Evolutionary conservation across 768 basidiomycete species (phyloP).

Genomic region (Suillus variegatus): DNA sequence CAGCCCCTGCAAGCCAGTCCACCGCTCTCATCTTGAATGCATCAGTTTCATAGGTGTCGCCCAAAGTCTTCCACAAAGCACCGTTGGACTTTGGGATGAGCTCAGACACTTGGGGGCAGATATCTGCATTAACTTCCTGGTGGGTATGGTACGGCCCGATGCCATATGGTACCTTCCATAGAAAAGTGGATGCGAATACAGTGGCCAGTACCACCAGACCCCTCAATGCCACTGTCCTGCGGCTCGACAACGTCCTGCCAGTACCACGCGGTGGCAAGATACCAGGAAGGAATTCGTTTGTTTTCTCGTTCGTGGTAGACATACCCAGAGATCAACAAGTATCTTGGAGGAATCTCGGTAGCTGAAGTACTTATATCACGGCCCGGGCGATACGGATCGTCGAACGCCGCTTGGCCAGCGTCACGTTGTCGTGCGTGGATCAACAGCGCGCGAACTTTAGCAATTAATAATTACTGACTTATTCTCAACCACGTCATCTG

Average conservation of each 20-base stretch:
- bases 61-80: constrained; percentile 34
- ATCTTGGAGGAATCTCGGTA: background rate
- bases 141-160: background rate
- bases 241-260: constrained; percentile 11
- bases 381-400: background rate
- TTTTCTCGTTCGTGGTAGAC: constrained; percentile 16
- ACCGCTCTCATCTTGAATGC: constrained; percentile 36
- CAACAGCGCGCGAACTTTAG: background rate
- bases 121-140: constrained; percentile 7
- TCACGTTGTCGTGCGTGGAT: background rate
- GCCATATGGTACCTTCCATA: constrained; percentile 11
- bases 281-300: constrained; percentile 15
- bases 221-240: constrained; percentile 8
- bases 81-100: constrained; percentile 35
- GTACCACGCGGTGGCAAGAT: constrained; percentile 1
- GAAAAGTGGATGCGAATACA: constrained; percentile 18
- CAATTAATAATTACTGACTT: background rate
- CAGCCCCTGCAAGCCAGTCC: constrained; percentile 40
- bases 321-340: constrained; percentile 12
- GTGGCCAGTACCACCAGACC: constrained; percentile 16
- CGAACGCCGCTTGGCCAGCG: background rate
- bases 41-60: constrained; percentile 32
- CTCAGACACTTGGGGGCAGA: constrained; percentile 38
- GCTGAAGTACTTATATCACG: background rate
- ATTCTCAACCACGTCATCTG: background rate